Conservation (phyloP, 805 yeast genomes). For the Candida quercuum region DNA sequence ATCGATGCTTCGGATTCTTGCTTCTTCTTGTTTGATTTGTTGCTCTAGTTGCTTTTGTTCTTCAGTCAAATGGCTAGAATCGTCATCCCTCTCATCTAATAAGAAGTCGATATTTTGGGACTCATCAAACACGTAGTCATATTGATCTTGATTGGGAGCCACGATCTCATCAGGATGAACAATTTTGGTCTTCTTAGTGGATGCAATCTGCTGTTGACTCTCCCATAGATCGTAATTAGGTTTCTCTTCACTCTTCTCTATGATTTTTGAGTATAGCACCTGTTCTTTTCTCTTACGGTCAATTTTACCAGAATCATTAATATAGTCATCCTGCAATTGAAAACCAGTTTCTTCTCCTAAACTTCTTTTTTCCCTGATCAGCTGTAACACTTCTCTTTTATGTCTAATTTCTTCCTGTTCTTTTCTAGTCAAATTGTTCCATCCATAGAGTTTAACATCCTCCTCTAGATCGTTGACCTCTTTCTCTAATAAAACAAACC, state of each 20-base stretch:
- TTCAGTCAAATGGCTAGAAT: slow-evolving; percentile 15
- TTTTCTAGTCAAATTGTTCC: slow-evolving; percentile 41
- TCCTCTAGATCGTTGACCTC: slow-evolving; percentile 46
- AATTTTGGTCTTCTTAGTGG: slow-evolving; percentile 16
- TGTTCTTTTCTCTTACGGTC: slow-evolving; percentile 52
- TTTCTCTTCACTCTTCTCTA: slow-evolving; percentile 31
- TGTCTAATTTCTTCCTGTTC: slow-evolving; percentile 48
- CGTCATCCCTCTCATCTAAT: slow-evolving; percentile 27
- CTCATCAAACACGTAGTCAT: slow-evolving; percentile 78
- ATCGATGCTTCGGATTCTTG: slow-evolving; percentile 24
- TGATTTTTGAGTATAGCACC: slow-evolving; percentile 36
- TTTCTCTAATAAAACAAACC: slow-evolving; percentile 34
- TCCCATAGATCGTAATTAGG: slow-evolving; percentile 22
- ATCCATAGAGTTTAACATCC: slow-evolving; percentile 46
- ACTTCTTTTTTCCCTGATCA: slow-evolving; percentile 35
- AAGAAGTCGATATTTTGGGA: slow-evolving; percentile 52
- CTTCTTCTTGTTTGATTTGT: slow-evolving; percentile 26
- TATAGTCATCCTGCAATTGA: slow-evolving; percentile 50
- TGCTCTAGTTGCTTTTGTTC: slow-evolving; percentile 33
- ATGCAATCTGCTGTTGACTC: slow-evolving; percentile 13
- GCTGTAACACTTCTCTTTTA: slow-evolving; percentile 43
- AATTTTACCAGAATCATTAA: slow-evolving; percentile 45
- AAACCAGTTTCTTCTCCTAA: slow-evolving; percentile 34
- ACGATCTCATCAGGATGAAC: slow-evolving; percentile 36
- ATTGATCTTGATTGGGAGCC: slow-evolving; percentile 39